Base-by-base conservation (phyloP, 371 early-diverging fungal genomes). In the Saksenaea vasiformis region DNA sequence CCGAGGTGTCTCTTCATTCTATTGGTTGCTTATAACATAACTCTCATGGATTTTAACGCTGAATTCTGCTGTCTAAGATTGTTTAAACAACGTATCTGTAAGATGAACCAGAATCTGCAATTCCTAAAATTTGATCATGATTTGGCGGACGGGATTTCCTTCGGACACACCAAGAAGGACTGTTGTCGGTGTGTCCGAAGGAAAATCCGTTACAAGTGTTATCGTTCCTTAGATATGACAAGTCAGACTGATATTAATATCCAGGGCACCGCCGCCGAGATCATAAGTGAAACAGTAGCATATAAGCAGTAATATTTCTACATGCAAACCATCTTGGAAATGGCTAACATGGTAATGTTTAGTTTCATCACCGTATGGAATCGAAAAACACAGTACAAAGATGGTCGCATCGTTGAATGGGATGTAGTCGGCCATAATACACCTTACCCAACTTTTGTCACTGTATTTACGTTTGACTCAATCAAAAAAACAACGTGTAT, bases 361-460 rank as follows among this genome's bases (percentile, higher is more conserved):
- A 82, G 82, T 26, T 82, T 61, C 66, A 76, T 88, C 28, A 69
- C 78, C 19, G 80, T 88, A n/a, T 85, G 87, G 84, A 69, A 85
- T 56, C 78, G 85, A 10, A 77, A 72, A 61, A 85, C 85, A 5
- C 70, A 78, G 24, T 85, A 74, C 60, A 73, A 74, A 17, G 85
- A 85, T 74, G 84, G 85, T 3, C 73, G 82, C 19, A 72, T 74
- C 17, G 75, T 88, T 31, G 73, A 82, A 38, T 88, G 87, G 87
- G 86, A 85, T 60, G 71, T 85, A 19, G 85, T 84, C 15, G 87
- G 88, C 9, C 85, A 85, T 38, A 70, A 74, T 19, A 66, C 70
- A 17, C 70, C 76, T 34, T 74, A 79, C 56, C 86, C 88, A 15
- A 70, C 78, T 13, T 75, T 80, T 61, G 73, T 78, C 1, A 69